Conservation (phyloP, 176 grass and related monocot genomes). For the Bothriochloa decipiens region DNA sequence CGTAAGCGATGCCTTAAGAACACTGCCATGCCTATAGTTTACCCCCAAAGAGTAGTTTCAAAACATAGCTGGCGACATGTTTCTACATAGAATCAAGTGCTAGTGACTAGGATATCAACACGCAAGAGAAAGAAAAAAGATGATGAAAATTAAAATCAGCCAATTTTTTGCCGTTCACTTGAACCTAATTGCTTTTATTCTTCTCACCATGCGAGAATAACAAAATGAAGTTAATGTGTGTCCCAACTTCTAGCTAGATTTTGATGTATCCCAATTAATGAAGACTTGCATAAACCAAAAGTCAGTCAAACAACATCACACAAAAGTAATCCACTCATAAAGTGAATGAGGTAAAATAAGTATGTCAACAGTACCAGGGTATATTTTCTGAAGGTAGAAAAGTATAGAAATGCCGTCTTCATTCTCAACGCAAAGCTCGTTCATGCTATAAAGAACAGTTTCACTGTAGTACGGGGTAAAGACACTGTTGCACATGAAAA, state of each 20-base stretch:
- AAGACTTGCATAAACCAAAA: slow-evolving; percentile 21
- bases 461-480: slow-evolving; percentile 99
- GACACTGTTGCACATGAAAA: slow-evolving; percentile 75
- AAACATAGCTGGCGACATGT: not conserved
- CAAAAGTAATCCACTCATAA: not conserved
- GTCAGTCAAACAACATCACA: slow-evolving; percentile 1
- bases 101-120: not conserved
- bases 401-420: slow-evolving; percentile 94
- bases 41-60: not conserved
- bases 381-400: slow-evolving; percentile 99
- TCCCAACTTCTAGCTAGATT: not conserved
- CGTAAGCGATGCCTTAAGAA: not conserved
- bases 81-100: not conserved
- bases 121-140: not conserved
- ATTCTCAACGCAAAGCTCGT: slow-evolving; percentile 77
- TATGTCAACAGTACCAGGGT: slow-evolving; percentile 65
- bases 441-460: slow-evolving; percentile 89
- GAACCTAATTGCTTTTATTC: no score
- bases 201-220: no score
- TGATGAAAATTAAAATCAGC: not conserved
- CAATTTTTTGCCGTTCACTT: not conserved
- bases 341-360: not conserved
- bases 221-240: not conserved
- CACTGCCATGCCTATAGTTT: not conserved
- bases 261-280: not conserved